Evolutionary conservation across 2,329 filamentous ascomycete genomes (phyloP), one percentile per base, ranked within the genome.

Genomic region (Emergomyces orientalis): DNA sequence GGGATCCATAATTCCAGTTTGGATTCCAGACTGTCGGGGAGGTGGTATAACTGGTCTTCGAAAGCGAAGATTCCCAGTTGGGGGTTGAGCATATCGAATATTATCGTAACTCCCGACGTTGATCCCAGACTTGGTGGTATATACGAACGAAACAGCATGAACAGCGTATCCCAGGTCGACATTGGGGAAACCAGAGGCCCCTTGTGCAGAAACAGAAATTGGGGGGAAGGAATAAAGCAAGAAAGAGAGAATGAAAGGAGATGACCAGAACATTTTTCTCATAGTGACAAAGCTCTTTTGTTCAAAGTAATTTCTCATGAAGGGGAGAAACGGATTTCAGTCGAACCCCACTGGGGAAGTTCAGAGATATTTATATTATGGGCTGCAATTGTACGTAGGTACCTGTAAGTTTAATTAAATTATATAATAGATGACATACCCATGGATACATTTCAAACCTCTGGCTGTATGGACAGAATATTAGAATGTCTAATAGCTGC

Each of bases 81-180:
- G 65, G n/a, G 64, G 64, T 34, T 65, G 51, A 25, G 65, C 63
- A 57, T 64, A 67, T n/a, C 65, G 65, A 49, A 66, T 67, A 59
- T 66, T 67, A 41, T 64, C 63, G 59, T 66, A 66, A 34, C 52
- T 59, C 39, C 58, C 63, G 30, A 63, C 32, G 27, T 59, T 63
- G 19, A 63, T 2, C 14, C 66, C 64, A 22, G 32, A 41, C 5
- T 41, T 14, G 1, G 64, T 66, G 39, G 27, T 34, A 32, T 64
- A 64, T 25, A 59, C 25, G 27, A 49, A 63, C 13, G 64, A 59
- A 22, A 63, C 52, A 34, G 25, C 34, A 37, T 67, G 65, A n/a
- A 25, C 59, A 25, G 65, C 63, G 45, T 65, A 67, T n/a, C 64
- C 65, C 17, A 67, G 58, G 51, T 67, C 61, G 39, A 65, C 59